A percentile compares a stretch with the other conserved stretches of the same genome.
Evolutionary conservation across 768 basidiomycete species (phyloP).

Genomic region (Xerocomellus chrysenteron): DNA sequence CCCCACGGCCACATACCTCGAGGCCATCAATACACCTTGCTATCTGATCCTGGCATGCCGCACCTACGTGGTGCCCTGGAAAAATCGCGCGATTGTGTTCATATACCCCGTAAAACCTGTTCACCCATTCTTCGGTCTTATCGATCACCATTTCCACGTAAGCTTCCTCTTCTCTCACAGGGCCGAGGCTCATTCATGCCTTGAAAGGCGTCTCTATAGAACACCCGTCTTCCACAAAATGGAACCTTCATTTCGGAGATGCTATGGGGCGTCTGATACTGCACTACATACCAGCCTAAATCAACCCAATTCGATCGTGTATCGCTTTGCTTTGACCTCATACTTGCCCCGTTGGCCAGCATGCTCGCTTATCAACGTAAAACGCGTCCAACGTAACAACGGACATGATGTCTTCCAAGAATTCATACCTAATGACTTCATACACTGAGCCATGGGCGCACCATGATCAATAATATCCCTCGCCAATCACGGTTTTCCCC

Average conservation of each 20-base stretch:
- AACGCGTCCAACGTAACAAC: conserved; percentile 17
- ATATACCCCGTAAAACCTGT: not conserved
- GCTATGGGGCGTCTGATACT: not conserved
- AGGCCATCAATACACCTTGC: not conserved
- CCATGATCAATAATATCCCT: conserved; percentile 3
- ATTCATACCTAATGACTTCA: conserved; percentile 1
- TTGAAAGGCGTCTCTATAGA: too few species aligned
- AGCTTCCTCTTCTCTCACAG: not conserved
- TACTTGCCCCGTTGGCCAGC: not conserved
- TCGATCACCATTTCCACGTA: not conserved
- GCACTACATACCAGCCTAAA: not conserved
- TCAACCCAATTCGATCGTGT: conserved; percentile 1
- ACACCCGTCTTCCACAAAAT: conserved; percentile 14
- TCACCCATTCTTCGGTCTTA: not conserved
- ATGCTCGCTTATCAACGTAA: conserved; percentile 2
- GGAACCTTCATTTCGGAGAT: conserved; percentile 16
- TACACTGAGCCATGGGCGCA: not conserved
- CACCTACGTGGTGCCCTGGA: too few species aligned
- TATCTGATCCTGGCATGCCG: too few species aligned
- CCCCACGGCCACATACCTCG: conserved; percentile 4
- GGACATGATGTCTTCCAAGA: conserved; percentile 6
- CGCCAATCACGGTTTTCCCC: conserved; percentile 24
- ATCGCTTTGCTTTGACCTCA: conserved; percentile 2
- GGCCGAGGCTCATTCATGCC: not conserved
- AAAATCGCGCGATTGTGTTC: too few species aligned